phyloP scores from a whole-genome alignment of 345 rosid species.

The Hypericum androsaemum region DNA sequence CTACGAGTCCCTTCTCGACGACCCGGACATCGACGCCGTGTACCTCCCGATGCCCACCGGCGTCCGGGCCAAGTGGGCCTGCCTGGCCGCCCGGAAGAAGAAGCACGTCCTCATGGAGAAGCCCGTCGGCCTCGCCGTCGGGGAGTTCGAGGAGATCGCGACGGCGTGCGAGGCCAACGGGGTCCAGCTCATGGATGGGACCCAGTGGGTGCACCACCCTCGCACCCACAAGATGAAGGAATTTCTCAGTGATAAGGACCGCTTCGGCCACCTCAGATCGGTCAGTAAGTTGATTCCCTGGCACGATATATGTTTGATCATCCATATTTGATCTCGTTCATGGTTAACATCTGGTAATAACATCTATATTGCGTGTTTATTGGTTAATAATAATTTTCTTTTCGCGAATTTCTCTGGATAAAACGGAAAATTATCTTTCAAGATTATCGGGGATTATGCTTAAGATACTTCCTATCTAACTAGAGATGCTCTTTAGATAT shows the following conservation, averaged over 20 bases:
- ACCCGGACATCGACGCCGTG: conserved; percentile 62
- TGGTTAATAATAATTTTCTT: background rate
- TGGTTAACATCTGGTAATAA: no score
- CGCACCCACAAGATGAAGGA: conserved; percentile 44
- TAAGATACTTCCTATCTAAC: no score
- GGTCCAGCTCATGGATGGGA: conserved; percentile 80
- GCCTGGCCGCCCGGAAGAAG: conserved; percentile 49
- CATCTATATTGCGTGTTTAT: background rate
- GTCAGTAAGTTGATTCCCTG: conserved; percentile 18
- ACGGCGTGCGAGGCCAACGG: conserved; percentile 55
- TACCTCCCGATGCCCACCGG: conserved; percentile 69
- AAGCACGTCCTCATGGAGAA: conserved; percentile 76
- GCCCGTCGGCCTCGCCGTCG: conserved; percentile 50
- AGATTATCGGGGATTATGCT: no score
- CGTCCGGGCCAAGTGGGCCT: conserved; percentile 65
- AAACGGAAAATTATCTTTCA: no score
- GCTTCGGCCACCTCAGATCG: conserved; percentile 48
- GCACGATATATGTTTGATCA: background rate
- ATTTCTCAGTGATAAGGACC: conserved; percentile 34
- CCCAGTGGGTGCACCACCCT: conserved; percentile 84
- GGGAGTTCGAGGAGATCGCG: conserved; percentile 49
- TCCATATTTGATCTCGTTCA: no score
- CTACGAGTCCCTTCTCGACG: conserved; percentile 62
- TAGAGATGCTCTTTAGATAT: no score
- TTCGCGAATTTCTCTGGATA: no score